Percentiles rank a stretch among this genome's conserved stretches.
These are phyloP conservation scores for Sporothrix sp. DNA, from an alignment of 2,329 filamentous ascomycete genomes.

Conservation along the genomic window DNA sequence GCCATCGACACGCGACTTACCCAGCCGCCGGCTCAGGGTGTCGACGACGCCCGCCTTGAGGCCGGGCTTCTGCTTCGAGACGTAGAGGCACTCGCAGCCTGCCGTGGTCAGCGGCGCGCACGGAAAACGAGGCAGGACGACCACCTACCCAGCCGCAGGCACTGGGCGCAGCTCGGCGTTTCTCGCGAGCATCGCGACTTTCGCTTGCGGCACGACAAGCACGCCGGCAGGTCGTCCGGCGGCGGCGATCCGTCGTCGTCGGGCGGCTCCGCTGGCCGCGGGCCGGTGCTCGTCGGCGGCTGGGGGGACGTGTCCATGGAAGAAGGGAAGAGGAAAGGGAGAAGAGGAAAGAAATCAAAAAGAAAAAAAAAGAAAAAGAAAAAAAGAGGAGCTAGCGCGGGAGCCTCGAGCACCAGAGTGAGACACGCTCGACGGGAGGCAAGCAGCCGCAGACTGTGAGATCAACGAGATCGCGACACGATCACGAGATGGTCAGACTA, in stretches of 20 bases:
- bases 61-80: not conserved
- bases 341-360: not conserved
- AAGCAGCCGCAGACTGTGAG: too few species aligned
- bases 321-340: not conserved
- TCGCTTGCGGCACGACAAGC: constrained; percentile 15
- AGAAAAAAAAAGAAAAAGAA: not conserved
- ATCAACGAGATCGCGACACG: too few species aligned
- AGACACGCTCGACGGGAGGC: too few species aligned
- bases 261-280: not conserved
- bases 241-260: constrained; percentile 8
- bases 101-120: not conserved
- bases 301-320: not conserved
- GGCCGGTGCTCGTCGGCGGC: not conserved
- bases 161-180: constrained; percentile 15
- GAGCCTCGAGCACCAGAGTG: too few species aligned
- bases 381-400: not conserved
- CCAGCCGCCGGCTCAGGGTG: constrained; percentile 11
- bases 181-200: constrained; percentile 17
- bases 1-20: not conserved
- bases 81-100: constrained; percentile 12
- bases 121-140: too few species aligned
- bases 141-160: constrained; percentile 7
- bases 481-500: not conserved
- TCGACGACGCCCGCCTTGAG: constrained; percentile 6
- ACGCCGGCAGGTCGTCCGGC: constrained; percentile 13